phyloP scores from a whole-genome alignment of 352 stramenopile species.

The Phytophthora rubi region DNA sequence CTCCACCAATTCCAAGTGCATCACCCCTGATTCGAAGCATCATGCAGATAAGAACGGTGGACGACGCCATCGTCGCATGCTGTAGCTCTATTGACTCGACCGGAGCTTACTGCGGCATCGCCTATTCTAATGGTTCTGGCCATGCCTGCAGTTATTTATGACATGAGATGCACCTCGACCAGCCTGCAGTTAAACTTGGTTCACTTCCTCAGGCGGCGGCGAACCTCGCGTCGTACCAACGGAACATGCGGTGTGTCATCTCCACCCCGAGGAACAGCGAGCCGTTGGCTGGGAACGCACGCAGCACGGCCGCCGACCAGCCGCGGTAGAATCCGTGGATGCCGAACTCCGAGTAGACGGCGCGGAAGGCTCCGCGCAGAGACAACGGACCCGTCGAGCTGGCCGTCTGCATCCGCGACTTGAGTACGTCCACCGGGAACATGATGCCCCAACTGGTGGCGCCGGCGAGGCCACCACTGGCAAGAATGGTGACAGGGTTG shows the following conservation, averaged over 20 bases:
- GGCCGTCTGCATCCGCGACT: slow-evolving; percentile 83
- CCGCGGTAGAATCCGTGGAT: slow-evolving; percentile 84
- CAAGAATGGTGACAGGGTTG: slow-evolving; percentile 72
- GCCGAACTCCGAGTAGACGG: slow-evolving; percentile 75
- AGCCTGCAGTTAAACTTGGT: slow-evolving; percentile 14
- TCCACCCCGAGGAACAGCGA: slow-evolving; percentile 91
- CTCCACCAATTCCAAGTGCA: slow-evolving; percentile 33
- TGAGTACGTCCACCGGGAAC: slow-evolving; percentile 88
- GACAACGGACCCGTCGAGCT: slow-evolving; percentile 31
- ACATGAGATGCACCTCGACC: background rate
- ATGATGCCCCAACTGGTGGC: slow-evolving; percentile 86
- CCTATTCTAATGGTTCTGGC: slow-evolving; percentile 25
- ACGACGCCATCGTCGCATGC: slow-evolving; percentile 22
- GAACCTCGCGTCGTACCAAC: slow-evolving; percentile 54
- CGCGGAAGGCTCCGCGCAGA: slow-evolving; percentile 54
- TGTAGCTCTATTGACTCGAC: slow-evolving; percentile 6
- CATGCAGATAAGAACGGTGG: slow-evolving; percentile 32
- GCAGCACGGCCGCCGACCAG: slow-evolving; percentile 85
- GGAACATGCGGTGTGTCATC: slow-evolving; percentile 85
- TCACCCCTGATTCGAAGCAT: slow-evolving; percentile 12
- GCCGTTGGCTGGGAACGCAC: slow-evolving; percentile 89
- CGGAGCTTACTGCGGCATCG: background rate
- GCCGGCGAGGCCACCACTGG: slow-evolving; percentile 76
- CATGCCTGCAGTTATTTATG: slow-evolving; percentile 22
- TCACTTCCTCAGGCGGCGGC: background rate